Conservation (phyloP, 1,139 yeast species). For the Pichia cactophila region DNA sequence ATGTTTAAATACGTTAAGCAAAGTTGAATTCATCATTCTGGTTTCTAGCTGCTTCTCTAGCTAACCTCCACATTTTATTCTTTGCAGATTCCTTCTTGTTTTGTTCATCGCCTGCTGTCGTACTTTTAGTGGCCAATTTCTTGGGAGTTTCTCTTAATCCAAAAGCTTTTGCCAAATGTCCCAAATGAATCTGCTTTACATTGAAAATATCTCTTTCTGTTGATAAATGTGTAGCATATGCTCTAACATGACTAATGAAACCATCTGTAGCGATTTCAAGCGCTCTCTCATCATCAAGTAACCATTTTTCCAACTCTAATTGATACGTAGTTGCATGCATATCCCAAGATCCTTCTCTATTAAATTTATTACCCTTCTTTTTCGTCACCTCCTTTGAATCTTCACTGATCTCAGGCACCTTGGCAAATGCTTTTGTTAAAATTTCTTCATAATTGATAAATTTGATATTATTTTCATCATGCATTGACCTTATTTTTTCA, state of each 20-base stretch:
- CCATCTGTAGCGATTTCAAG: slow-evolving; percentile 53
- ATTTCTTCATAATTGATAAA: slow-evolving; percentile 43
- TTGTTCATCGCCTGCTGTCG: slow-evolving; percentile 34
- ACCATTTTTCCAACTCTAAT: slow-evolving; percentile 79
- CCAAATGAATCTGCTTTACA: slow-evolving; percentile 75
- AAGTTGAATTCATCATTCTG: slow-evolving; percentile 70
- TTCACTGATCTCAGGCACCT: slow-evolving; percentile 31
- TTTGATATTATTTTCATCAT: slow-evolving; percentile 53
- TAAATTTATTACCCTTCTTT: slow-evolving; percentile 25
- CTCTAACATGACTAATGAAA: slow-evolving; percentile 83
- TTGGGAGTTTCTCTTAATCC: slow-evolving; percentile 94
- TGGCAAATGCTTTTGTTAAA: slow-evolving; percentile 55
- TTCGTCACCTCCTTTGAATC: slow-evolving; percentile 24
- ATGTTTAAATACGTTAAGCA: slow-evolving; percentile 12
- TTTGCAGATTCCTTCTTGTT: slow-evolving; percentile 54
- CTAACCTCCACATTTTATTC: slow-evolving; percentile 70
- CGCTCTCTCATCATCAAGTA: slow-evolving; percentile 56
- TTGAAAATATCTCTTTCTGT: slow-evolving; percentile 74
- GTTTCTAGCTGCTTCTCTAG: slow-evolving; percentile 59
- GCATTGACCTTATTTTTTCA: slow-evolving; percentile 48
- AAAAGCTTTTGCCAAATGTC: slow-evolving; percentile 91
- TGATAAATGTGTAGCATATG: slow-evolving; percentile 91
- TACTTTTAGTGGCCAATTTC: slow-evolving; percentile 33
- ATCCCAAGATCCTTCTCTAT: slow-evolving; percentile 60
- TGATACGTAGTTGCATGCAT: slow-evolving; percentile 96